Evolutionary conservation across 768 basidiomycete genomes (phyloP), one percentile per base, ranked within the genome.

Genomic region (Lactarius trivialis): DNA sequence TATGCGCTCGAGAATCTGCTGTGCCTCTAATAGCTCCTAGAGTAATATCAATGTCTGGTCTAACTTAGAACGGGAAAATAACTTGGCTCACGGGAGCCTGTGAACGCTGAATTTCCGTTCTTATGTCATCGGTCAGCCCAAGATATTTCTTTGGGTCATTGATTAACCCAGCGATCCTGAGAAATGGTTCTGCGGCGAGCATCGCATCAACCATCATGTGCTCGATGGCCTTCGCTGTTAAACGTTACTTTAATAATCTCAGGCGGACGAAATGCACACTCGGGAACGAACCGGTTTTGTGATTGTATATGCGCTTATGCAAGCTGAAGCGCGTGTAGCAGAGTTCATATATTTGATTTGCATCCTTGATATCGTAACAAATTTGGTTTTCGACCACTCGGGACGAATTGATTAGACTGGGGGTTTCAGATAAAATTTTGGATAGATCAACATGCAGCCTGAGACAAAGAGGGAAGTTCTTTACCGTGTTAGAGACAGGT

Each of bases 161-260:
- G 17, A 91, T 78, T 5, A 75, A 74, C 1, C 77, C 71, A 0
- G 87, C 83, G 53, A 93, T 80, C 49, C 83, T 77, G 70, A 92
- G 71, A 61, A 79, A 60, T 0, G 83, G 80, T 39, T 93, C 88
- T 0, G 91, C 91, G 0, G 75, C 73, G 0, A 85, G 73, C n/a
- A 93, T 77, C 0, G 81, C 88, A 66, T 93, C 91, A 15, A 90
- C 78, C n/a, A 93, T 76, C 91, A 93, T 93, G 68, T 86, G 82
- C 71, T 91, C 91, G 55, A 92, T 86, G 0, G 88, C 84, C 66
- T 81, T 87, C 3, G 88, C 89, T 88, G 70, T 48, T n/a, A 17
- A 11, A 6, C 9, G 17, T 39, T 43, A 5, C 36, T 11, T 52
- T 32, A 36, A 39, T 48, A 30, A n/a, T 26, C 0, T 21, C 30